Evolutionary conservation across 2,329 filamentous ascomycete species (phyloP).

Genomic region (Dryadomyces sulphureus): DNA sequence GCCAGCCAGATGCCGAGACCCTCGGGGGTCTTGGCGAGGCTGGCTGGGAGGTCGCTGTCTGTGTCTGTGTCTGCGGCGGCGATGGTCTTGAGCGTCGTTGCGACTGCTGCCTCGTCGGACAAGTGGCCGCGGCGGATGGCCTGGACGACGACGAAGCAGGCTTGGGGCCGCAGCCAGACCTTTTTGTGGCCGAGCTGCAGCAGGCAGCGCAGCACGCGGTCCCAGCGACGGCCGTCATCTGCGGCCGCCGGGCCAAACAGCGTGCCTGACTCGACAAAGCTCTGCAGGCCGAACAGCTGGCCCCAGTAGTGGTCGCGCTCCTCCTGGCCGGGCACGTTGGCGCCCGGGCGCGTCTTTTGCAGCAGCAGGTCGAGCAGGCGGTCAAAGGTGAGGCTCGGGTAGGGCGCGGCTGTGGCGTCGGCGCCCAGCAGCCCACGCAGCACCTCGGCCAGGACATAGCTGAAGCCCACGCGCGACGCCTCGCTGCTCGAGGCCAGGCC

Average conservation of each 20-base stretch:
- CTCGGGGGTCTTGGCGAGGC: constrained; percentile 68
- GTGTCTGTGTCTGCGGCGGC: constrained; percentile 13
- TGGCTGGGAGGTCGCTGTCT: constrained; percentile 14
- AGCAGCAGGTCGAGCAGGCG: constrained; percentile 36
- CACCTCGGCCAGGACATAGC: constrained; percentile 72
- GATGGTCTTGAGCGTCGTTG: constrained; percentile 44
- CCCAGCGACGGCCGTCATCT: constrained; percentile 42
- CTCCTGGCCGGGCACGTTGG: constrained; percentile 52
- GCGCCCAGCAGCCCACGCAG: constrained; percentile 53
- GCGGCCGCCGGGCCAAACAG: constrained; percentile 34
- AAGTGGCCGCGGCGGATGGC: constrained; percentile 43
- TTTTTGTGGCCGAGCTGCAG: constrained; percentile 66
- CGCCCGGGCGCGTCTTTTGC: constrained; percentile 38
- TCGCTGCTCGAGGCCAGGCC: constrained; percentile 85
- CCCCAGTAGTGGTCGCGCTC: constrained; percentile 77
- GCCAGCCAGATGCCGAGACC: constrained; percentile 81
- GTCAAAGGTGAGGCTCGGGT: constrained; percentile 39
- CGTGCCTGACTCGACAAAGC: constrained; percentile 65
- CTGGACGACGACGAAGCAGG: constrained; percentile 67
- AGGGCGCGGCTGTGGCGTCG: constrained; percentile 20
- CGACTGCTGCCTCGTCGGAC: constrained; percentile 40
- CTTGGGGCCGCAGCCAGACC: constrained; percentile 79
- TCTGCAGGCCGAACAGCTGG: constrained; percentile 73
- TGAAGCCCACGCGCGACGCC: constrained; percentile 77
- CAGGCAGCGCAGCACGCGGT: constrained; percentile 54